These are phyloP conservation scores for Penicillium sp. DNA, from an alignment of 2,329 filamentous ascomycete species.

Conservation along the genomic window DNA sequence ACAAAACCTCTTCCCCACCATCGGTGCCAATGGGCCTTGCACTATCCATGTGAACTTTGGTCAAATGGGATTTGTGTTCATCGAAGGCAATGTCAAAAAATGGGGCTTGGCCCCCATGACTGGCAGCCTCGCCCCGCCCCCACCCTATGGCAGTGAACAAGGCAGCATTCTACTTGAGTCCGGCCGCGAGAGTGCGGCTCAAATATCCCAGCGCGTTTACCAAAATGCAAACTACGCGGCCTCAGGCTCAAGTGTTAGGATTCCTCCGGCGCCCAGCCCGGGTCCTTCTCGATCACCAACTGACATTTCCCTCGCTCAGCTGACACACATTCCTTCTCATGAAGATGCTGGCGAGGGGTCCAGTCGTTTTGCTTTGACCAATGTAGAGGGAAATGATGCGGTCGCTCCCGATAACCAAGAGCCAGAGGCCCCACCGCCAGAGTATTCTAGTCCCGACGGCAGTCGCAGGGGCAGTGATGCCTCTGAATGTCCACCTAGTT, in stretches of 20 bases:
- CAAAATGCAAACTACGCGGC: slow-evolving; percentile 67
- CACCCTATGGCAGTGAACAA: slow-evolving; percentile 94
- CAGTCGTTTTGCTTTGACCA: slow-evolving; percentile 47
- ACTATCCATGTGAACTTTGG: slow-evolving; percentile 96
- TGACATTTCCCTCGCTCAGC: slow-evolving; percentile 88
- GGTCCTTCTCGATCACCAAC: slow-evolving; percentile 89
- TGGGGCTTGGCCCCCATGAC: slow-evolving; percentile 97
- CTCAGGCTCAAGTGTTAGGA: slow-evolving; percentile 75
- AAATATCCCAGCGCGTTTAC: slow-evolving; percentile 42
- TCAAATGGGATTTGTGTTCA: slow-evolving; percentile 97
- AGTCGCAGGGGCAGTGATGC: slow-evolving; percentile 60
- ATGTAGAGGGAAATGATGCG: slow-evolving; percentile 18
- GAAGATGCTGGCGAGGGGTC: slow-evolving; percentile 72
- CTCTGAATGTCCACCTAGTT: slow-evolving; percentile 31
- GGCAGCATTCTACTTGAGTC: slow-evolving; percentile 92
- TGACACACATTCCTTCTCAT: slow-evolving; percentile 68
- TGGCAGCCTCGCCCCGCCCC: slow-evolving; percentile 88
- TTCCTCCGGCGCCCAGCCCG: slow-evolving; percentile 74
- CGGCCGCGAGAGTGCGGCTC: slow-evolving; percentile 60
- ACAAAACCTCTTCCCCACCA: slow-evolving; percentile 95
- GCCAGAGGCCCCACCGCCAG: slow-evolving; percentile 37
- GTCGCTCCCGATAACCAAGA: slow-evolving; percentile 24
- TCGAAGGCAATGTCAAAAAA: slow-evolving; percentile 99
- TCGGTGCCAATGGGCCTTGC: slow-evolving; percentile 93
- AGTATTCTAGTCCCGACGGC: slow-evolving; percentile 57